Base-by-base conservation (phyloP, 2,329 filamentous ascomycete species). In the Penicillium sp. region DNA sequence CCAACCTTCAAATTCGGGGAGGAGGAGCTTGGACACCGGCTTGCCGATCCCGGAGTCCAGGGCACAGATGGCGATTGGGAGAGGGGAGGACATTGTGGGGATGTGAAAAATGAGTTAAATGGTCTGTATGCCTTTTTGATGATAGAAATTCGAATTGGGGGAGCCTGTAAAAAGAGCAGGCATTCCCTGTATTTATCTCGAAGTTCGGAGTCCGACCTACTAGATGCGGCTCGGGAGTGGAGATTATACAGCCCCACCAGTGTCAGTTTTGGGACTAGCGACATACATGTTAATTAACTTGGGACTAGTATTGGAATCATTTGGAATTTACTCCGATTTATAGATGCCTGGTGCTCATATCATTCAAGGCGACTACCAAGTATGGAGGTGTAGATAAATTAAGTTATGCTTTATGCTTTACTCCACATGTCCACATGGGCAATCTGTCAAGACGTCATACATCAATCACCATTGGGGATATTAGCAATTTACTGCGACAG, bases 1-100 rank as follows among this genome's bases (percentile, higher is more conserved):
- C 48, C 33, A 4, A 69, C 65, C 65, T 61, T 66, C 65, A 29
- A 59, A 57, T 25, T 65, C 59, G 7, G 65, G 62, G 8, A 55
- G 50, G 7, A 68, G 53, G 7, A 62, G 50, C 23, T 62, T 50
- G 2, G 60, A 48, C 4, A 64, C 59, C 16, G 60, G 58, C 38
- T 57, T 62, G 19, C 65, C 65, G 27, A 62, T 55, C 10, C 46
- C 51, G 16, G 53, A 38, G 11, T 34, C 56, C 40, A 53, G 53
- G 21, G 60, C 65, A 40, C 63, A 68, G 10, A 68, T 21, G 8
- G 65, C 53, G 1, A 67, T 56, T 5, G 63, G 63, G 0, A 66
- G 48, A 15, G 59, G 23, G 2, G 45, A 36, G 8, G 60, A 47
- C 62, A 66, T 65, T 5, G 0, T 41, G 27, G n/a, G 41, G 19